Percentiles rank a stretch among this genome's conserved stretches.
phyloP scores from a whole-genome alignment of 2,329 filamentous ascomycete species.

The Diplodia intermedia region DNA sequence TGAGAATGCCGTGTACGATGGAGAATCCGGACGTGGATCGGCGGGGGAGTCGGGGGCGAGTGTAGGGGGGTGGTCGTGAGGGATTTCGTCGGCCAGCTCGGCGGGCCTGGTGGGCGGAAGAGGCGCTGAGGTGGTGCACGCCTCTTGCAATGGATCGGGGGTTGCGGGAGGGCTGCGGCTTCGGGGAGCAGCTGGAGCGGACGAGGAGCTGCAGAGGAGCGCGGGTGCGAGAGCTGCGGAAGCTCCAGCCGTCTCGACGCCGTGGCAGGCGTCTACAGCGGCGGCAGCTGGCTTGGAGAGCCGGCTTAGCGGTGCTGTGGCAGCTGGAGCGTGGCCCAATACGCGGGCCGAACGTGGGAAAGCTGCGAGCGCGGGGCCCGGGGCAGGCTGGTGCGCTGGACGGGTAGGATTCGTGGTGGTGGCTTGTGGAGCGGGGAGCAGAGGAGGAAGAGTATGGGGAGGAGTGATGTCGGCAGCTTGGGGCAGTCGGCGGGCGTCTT shows the following conservation, averaged over 20 bases:
- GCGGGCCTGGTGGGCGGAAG: slow-evolving; percentile 57
- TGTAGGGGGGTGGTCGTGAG: slow-evolving; percentile 64
- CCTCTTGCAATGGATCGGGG: slow-evolving; percentile 15
- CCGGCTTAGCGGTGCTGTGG: background rate
- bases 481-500: slow-evolving; percentile 32
- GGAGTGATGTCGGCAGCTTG: slow-evolving; percentile 32
- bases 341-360: slow-evolving; percentile 26
- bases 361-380: background rate
- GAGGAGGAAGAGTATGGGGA: slow-evolving; percentile 24
- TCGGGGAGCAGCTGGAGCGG: slow-evolving; percentile 1
- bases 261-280: slow-evolving; percentile 8
- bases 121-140: slow-evolving; percentile 37
- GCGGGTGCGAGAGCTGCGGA: background rate
- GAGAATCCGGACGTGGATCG: slow-evolving; percentile 61
- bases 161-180: background rate
- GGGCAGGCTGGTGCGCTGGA: slow-evolving; percentile 20
- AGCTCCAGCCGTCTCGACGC: slow-evolving; percentile 9
- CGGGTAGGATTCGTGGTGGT: slow-evolving; percentile 18
- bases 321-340: slow-evolving; percentile 24
- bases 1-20: slow-evolving; percentile 51
- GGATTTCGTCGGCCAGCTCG: slow-evolving; percentile 72
- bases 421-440: slow-evolving; percentile 10
- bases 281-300: slow-evolving; percentile 22
- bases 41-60: slow-evolving; percentile 72
- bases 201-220: slow-evolving; percentile 16